Conservation (phyloP, 1,284 basidiomycete genomes). For the Gastroboletus turbinatus region DNA sequence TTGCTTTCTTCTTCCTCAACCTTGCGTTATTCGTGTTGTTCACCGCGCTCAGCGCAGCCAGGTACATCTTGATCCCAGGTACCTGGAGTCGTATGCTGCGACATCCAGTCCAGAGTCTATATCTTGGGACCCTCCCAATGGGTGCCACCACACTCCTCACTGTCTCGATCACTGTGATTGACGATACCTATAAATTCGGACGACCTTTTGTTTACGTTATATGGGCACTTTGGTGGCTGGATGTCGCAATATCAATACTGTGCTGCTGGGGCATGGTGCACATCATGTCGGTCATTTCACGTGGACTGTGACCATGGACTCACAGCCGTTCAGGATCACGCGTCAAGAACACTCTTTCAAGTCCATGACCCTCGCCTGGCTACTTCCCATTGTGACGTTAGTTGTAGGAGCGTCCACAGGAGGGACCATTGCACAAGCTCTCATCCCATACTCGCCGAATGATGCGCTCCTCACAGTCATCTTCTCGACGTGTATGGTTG, state of each 20-base stretch:
- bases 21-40: conserved; percentile 63
- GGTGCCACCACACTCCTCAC: conserved; percentile 66
- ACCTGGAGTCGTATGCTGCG: conserved; percentile 55
- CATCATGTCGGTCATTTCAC: conserved; percentile 49
- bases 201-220: conserved; percentile 55
- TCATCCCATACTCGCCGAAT: conserved; percentile 44
- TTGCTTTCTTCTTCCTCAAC: conserved; percentile 68
- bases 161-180: conserved; percentile 44
- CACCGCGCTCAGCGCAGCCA: conserved; percentile 42
- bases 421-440: conserved; percentile 51
- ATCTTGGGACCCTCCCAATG: conserved; percentile 71
- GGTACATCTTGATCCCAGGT: conserved; percentile 58
- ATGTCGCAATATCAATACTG: conserved; percentile 54
- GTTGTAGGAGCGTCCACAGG: conserved; percentile 71
- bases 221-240: conserved; percentile 77
- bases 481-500: conserved; percentile 52
- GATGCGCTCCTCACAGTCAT: conserved; percentile 57
- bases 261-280: conserved; percentile 68
- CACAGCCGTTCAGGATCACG: conserved; percentile 48
- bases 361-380: conserved; percentile 60
- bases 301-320: background rate
- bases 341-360: conserved; percentile 58
- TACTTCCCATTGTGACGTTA: conserved; percentile 72
- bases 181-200: conserved; percentile 47
- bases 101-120: conserved; percentile 67